A percentile compares a stretch with the other conserved stretches of the same genome.
phyloP scores from a whole-genome alignment of 108 stramenopile genomes.

The Cyclostephanos tholiformis region DNA sequence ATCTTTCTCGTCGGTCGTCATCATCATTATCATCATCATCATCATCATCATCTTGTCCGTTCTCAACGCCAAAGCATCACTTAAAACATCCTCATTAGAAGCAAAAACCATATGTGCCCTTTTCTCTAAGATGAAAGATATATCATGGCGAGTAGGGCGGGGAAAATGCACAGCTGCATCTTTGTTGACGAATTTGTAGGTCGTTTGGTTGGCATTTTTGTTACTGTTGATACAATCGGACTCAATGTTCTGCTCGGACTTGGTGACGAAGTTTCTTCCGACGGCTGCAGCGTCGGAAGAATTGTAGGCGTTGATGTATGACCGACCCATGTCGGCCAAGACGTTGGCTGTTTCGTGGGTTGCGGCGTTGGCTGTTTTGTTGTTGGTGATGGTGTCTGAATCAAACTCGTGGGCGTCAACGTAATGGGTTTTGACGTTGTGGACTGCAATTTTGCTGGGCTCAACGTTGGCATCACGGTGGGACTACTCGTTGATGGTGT shows the following conservation, averaged over 20 bases:
- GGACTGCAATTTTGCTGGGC: background rate
- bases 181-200: background rate
- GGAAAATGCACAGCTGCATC: background rate
- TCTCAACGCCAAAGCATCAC: no score
- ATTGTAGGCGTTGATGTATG: background rate
- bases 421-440: background rate
- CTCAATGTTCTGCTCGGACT: background rate
- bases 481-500: background rate
- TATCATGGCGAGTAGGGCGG: background rate
- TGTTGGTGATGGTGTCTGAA: background rate
- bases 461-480: background rate
- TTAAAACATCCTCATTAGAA: background rate
- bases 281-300: background rate
- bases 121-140: background rate
- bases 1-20: no score
- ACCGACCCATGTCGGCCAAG: background rate
- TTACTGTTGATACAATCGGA: background rate
- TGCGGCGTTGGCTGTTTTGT: background rate
- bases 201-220: background rate
- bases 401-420: background rate
- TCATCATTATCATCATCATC: no score
- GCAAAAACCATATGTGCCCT: background rate
- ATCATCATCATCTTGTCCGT: no score
- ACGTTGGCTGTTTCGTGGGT: background rate
- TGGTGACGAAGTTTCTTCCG: background rate